Base-by-base conservation (phyloP, 2,329 filamentous ascomycete genomes). In the Cladosporium velox region DNA sequence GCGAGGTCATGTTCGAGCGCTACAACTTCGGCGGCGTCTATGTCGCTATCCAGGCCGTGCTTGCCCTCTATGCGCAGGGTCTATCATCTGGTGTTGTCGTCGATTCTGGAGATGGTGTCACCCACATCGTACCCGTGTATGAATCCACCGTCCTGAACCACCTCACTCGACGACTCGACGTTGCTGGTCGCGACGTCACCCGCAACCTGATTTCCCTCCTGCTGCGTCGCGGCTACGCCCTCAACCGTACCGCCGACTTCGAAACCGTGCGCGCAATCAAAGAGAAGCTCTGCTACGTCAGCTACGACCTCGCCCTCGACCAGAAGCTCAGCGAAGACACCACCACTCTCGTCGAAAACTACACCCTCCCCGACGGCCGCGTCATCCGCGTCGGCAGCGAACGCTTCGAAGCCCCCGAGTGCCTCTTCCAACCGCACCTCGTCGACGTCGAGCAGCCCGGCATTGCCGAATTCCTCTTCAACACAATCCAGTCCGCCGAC, bases 271-370 rank as follows among this genome's bases (percentile, higher is more conserved):
- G 95, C 69, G 94, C 98, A 80, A 98, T 99, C 84, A 99, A 99
- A 84, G 95, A 99, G 85, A 99, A 99, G 86, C 90, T 99, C 61
- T 98, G 95, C 86, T 99, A 99, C 79, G 94, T 99, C 66, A 97
- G 93, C 14, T 99, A 98, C 84, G 95, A 99, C 79, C 87, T 99
- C 66, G 93, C 96, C 80, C 85, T 99, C 65, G 95, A 99, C 84
- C 93, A 98, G 83, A 89, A 91, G 72, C 88, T 99, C 70, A 96
- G 92, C 76, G 95, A 99, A 82, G 95, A 99, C 75, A 99, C 95
- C 18, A 99, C 95, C 1, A 93, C 97, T 10, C 84, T 99, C 65
- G 95, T 99, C 12, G 95, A 99, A 81, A 96, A 92, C 77, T 99
- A 99, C 83, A 99, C 95, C 1, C 86, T 99, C 11, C 95, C 95